phyloP scores from a whole-genome alignment of 805 yeast genomes.

The Suhomyces sp. region DNA sequence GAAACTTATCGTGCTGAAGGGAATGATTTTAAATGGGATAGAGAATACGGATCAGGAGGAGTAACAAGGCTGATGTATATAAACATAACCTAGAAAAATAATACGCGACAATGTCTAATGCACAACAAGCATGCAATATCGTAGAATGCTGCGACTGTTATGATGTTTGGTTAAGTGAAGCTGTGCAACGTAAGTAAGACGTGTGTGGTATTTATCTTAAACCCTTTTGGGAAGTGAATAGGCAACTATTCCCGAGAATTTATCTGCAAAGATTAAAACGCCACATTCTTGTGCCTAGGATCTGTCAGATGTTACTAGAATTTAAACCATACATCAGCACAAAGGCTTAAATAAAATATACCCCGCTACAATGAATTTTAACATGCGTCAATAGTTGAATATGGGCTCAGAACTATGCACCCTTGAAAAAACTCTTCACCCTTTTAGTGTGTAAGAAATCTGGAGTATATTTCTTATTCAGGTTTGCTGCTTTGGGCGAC shows the following conservation, averaged over 20 bases:
- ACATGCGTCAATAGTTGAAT: neutral
- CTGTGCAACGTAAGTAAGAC: no score
- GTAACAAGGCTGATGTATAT: neutral
- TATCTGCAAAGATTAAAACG: neutral
- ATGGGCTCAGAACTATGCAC: neutral
- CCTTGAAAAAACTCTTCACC: neutral
- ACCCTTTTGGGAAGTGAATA: neutral
- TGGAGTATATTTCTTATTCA: neutral
- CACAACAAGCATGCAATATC: neutral
- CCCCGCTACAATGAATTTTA: neutral
- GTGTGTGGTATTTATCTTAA: neutral
- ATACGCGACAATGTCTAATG: neutral
- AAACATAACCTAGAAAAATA: neutral
- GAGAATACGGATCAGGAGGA: conserved; percentile 7
- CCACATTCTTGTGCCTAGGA: neutral
- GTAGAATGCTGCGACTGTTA: neutral
- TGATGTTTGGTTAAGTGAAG: neutral
- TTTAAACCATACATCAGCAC: neutral
- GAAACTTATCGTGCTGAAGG: conserved; percentile 30
- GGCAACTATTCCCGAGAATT: neutral
- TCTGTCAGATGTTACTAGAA: neutral
- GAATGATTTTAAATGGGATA: conserved; percentile 30
- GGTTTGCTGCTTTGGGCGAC: neutral
- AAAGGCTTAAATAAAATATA: neutral
- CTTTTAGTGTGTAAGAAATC: neutral